Conservation (phyloP, 371 early-diverging fungal genomes). For the Rhizopus delemar region DNA sequence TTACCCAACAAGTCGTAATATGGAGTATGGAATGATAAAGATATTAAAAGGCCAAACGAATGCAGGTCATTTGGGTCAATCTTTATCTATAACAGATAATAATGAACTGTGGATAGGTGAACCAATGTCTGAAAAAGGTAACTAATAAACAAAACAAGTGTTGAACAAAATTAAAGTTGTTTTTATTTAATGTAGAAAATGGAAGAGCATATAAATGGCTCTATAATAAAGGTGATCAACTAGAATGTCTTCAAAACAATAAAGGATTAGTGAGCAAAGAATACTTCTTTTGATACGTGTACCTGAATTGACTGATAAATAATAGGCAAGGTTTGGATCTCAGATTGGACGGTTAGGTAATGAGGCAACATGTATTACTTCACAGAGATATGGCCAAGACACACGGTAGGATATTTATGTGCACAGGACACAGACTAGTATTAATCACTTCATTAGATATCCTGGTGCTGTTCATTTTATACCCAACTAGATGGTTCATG, state of each 20-base stretch:
- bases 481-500: background rate
- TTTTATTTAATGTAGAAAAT: constrained; percentile 23
- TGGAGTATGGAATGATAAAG: constrained; percentile 22
- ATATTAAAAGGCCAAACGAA: constrained; percentile 32
- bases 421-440: no score
- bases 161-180: background rate
- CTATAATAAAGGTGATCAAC: background rate
- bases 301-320: background rate
- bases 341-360: constrained; percentile 28
- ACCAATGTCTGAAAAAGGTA: constrained; percentile 49
- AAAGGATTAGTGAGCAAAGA: constrained; percentile 17
- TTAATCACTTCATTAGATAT: constrained; percentile 10
- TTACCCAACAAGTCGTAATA: background rate
- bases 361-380: constrained; percentile 35
- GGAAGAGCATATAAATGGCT: constrained; percentile 44
- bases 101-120: constrained; percentile 48
- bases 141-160: background rate
- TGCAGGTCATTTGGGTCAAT: constrained; percentile 49
- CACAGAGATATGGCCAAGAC: constrained; percentile 35
- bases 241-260: constrained; percentile 28
- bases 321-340: constrained; percentile 45
- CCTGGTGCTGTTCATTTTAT: constrained; percentile 29
- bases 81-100: constrained; percentile 23
- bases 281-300: background rate
- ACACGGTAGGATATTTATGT: constrained; percentile 24